These are phyloP conservation scores for Acephala macrosclerotiorum DNA, from an alignment of 2,329 filamentous ascomycete genomes.

Conservation along the genomic window DNA sequence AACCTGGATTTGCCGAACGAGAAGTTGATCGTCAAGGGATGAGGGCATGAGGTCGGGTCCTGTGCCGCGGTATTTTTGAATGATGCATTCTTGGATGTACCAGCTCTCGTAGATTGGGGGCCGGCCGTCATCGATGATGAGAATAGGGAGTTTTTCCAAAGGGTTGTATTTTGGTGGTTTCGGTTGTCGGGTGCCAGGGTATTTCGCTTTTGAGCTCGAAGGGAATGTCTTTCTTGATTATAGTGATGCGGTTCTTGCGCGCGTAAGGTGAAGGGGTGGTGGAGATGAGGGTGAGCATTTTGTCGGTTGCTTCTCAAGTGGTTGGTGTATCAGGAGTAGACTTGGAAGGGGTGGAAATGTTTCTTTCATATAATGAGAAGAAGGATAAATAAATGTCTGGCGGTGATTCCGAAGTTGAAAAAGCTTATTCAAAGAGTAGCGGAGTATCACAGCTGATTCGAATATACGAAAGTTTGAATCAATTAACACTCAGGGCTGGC, in stretches of 20 bases:
- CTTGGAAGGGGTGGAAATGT: too few relatives aligned
- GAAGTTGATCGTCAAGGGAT: constrained; percentile 20
- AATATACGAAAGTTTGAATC: too few relatives aligned
- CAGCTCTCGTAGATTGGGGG: constrained; percentile 28
- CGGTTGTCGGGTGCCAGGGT: constrained; percentile 25
- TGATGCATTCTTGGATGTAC: constrained; percentile 30
- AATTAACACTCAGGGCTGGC: too few relatives aligned
- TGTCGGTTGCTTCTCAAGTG: background rate
- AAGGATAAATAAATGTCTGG: too few relatives aligned
- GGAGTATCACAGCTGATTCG: too few relatives aligned
- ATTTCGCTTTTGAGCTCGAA: constrained; percentile 24
- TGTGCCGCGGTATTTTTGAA: constrained; percentile 23
- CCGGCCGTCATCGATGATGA: constrained; percentile 28
- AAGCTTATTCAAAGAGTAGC: too few relatives aligned
- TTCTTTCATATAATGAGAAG: too few relatives aligned
- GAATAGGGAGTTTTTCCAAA: constrained; percentile 27
- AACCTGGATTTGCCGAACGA: constrained; percentile 25
- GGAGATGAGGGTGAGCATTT: constrained; percentile 27
- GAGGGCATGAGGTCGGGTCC: constrained; percentile 24
- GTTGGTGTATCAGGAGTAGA: too few relatives aligned
- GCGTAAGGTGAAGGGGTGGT: constrained; percentile 27
- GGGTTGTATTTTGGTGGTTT: constrained; percentile 31
- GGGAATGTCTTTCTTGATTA: constrained; percentile 27
- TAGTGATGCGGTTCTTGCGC: constrained; percentile 28
- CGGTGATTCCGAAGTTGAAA: too few relatives aligned